These are phyloP conservation scores for Climacium dendroides DNA, from an alignment of 225 moss, liverwort and hornwort species.

Conservation along the genomic window DNA sequence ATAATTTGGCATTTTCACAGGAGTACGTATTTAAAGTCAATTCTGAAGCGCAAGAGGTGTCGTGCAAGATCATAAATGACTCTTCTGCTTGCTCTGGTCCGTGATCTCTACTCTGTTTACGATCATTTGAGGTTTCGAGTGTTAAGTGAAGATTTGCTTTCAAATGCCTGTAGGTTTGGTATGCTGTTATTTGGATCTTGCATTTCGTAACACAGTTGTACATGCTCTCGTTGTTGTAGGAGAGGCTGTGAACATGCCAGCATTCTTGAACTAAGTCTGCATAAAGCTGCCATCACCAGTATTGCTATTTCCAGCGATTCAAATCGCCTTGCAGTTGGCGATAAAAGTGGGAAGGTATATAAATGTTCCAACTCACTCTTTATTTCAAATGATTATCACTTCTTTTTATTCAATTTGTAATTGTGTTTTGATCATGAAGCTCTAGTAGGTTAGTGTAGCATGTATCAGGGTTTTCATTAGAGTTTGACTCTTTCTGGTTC, in stretches of 20 bases:
- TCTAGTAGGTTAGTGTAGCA: not conserved
- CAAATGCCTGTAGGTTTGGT: not conserved
- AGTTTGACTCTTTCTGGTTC: not conserved
- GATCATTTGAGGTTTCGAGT: not conserved
- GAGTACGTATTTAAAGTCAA: slow-evolving; percentile 43
- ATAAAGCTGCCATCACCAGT: slow-evolving; percentile 47
- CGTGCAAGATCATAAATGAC: slow-evolving; percentile 41
- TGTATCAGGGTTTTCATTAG: not conserved
- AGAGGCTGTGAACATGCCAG: slow-evolving; percentile 31
- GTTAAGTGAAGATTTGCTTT: not conserved
- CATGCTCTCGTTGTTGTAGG: slow-evolving; percentile 31
- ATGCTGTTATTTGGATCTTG: not conserved
- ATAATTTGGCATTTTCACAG: slow-evolving; percentile 30
- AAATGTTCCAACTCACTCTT: not conserved
- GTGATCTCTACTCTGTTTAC: not conserved
- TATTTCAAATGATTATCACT: not conserved
- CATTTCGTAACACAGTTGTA: not conserved
- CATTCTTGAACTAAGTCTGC: slow-evolving; percentile 42
- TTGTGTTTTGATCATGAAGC: not conserved
- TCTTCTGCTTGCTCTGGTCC: slow-evolving; percentile 43
- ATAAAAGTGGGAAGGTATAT: slow-evolving; percentile 69
- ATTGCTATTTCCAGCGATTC: slow-evolving; percentile 53
- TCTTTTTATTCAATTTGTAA: not conserved
- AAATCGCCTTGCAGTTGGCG: slow-evolving; percentile 64
- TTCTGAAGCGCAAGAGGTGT: slow-evolving; percentile 41